phyloP scores from a whole-genome alignment of 768 basidiomycete species.

The Cyclocybe aegerita region DNA sequence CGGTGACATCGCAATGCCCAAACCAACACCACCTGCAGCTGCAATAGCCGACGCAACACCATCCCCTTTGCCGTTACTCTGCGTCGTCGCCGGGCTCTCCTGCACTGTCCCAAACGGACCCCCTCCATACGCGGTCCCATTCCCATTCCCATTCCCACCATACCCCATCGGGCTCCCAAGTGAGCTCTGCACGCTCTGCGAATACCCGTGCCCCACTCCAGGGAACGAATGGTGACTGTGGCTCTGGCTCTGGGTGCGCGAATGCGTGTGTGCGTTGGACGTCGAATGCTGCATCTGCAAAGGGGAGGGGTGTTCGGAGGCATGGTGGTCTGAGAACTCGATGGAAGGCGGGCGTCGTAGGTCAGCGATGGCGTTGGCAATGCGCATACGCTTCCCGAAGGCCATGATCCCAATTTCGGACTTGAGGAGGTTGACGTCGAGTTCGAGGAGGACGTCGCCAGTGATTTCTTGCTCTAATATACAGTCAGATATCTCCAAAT shows the following conservation, averaged over 20 bases:
- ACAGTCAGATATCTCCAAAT: background rate
- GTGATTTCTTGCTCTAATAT: constrained; percentile 94
- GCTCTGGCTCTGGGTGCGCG: constrained; percentile 41
- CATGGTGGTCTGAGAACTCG: constrained; percentile 46
- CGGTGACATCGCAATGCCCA: constrained; percentile 19
- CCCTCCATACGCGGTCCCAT: constrained; percentile 12
- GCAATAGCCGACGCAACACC: constrained; percentile 4
- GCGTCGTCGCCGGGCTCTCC: background rate
- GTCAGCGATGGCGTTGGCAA: constrained; percentile 90
- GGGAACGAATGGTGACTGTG: constrained; percentile 47
- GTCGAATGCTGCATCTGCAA: constrained; percentile 24
- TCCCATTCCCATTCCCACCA: constrained; percentile 16
- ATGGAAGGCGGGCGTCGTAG: constrained; percentile 73
- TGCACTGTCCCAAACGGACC: constrained; percentile 4
- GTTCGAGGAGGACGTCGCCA: constrained; percentile 93
- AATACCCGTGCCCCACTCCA: constrained; percentile 27
- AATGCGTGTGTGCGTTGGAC: constrained; percentile 35
- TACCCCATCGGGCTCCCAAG: constrained; percentile 36
- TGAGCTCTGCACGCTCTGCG: constrained; percentile 40
- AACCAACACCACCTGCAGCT: constrained; percentile 16
- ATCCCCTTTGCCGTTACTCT: background rate
- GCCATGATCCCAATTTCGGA: constrained; percentile 89
- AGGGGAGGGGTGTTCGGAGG: constrained; percentile 25
- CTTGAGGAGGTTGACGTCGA: constrained; percentile 90
- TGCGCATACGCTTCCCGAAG: constrained; percentile 92